A percentile compares a stretch with the other conserved stretches of the same genome.
phyloP scores from a whole-genome alignment of 257 asterid species.

The Solanum virginianum region DNA sequence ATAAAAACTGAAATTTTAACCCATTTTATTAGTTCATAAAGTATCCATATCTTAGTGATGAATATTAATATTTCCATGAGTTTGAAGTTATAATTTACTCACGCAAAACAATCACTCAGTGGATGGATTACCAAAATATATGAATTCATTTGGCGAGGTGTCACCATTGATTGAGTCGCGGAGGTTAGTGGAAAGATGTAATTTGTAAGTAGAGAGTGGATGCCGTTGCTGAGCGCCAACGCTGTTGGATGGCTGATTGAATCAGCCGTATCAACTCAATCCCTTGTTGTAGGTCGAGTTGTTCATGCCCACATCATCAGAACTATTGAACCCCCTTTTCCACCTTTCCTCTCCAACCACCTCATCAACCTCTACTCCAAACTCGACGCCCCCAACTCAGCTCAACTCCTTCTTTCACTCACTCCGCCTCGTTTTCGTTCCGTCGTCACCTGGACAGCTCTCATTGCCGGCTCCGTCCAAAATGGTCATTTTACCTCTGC shows the following conservation, averaged over 20 bases:
- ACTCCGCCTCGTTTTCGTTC: slow-evolving; percentile 50
- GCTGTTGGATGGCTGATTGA: slow-evolving; percentile 48
- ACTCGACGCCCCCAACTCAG: slow-evolving; percentile 50
- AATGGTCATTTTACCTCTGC: slow-evolving; percentile 55
- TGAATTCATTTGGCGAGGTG: no score
- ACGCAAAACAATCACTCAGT: no score
- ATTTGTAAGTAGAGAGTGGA: not conserved
- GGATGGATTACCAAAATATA: no score
- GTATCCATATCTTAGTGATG: no score
- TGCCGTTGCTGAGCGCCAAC: slow-evolving; percentile 38
- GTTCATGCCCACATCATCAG: slow-evolving; percentile 51
- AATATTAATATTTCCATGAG: no score
- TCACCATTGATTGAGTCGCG: no score
- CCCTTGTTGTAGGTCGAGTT: slow-evolving; percentile 49
- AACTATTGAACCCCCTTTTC: slow-evolving; percentile 19
- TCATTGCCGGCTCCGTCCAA: slow-evolving; percentile 75
- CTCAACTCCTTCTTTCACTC: slow-evolving; percentile 39
- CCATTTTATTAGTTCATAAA: no score
- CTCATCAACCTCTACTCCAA: slow-evolving; percentile 86
- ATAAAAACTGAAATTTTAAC: no score
- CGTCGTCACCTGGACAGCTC: slow-evolving; percentile 85
- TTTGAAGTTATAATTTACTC: no score
- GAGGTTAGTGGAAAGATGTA: no score
- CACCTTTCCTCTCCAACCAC: slow-evolving; percentile 59
- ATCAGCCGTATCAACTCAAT: slow-evolving; percentile 46